These are phyloP conservation scores for Penicillium sp. DNA, from an alignment of 2,329 filamentous ascomycete genomes.

Conservation along the genomic window DNA sequence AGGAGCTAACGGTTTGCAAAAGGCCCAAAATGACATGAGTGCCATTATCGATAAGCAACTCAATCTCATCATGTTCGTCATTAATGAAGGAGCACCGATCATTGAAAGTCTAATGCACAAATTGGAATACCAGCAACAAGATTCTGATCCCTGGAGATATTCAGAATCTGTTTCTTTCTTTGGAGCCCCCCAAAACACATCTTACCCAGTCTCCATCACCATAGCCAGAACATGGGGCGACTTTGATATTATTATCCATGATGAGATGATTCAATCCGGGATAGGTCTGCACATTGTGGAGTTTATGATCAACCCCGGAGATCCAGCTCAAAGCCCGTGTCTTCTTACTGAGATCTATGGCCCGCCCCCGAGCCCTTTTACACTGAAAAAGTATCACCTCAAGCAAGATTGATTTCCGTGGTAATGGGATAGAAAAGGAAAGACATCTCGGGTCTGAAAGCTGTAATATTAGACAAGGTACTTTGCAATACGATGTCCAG, in stretches of 20 bases:
- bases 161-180: constrained; percentile 1
- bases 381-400: background rate
- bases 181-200: background rate
- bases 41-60: background rate
- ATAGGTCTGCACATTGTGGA: background rate
- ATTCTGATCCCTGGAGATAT: background rate
- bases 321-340: background rate
- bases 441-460: background rate
- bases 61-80: background rate
- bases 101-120: background rate
- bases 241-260: background rate
- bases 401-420: background rate
- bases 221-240: background rate
- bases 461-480: background rate
- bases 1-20: background rate
- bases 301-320: background rate
- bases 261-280: background rate
- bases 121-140: background rate
- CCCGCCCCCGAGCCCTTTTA: background rate
- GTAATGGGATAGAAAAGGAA: background rate
- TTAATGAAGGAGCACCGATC: background rate
- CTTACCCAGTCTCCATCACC: background rate
- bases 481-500: background rate
- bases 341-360: background rate
- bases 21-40: background rate